Conservation (phyloP, 23 red algal genomes). For the Gracilariopsis chorda region DNA sequence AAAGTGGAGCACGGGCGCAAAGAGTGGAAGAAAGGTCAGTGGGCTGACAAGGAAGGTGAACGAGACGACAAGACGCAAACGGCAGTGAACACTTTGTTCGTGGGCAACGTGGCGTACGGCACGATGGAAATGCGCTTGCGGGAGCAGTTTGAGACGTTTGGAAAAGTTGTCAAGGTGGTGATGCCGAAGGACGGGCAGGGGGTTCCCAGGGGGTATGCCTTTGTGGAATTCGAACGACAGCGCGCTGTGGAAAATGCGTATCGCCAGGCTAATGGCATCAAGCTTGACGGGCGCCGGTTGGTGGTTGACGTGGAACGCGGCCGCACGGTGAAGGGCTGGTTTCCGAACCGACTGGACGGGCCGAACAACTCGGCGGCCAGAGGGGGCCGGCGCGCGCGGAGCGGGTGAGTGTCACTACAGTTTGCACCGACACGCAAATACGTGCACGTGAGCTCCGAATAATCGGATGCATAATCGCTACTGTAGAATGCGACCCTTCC, state of each 20-base stretch:
- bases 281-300: conserved; percentile 70
- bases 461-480: too few species aligned
- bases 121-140: conserved; percentile 14
- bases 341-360: conserved; percentile 61
- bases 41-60: neutral
- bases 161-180: conserved; percentile 25
- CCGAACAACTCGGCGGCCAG: conserved; percentile 53
- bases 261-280: conserved; percentile 48
- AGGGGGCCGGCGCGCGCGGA: too few species aligned
- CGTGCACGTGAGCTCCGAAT: too few species aligned
- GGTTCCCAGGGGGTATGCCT: conserved; percentile 74
- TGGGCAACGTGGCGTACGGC: conserved; percentile 11
- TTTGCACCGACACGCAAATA: too few species aligned
- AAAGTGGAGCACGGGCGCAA: conserved; percentile 12
- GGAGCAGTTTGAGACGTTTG: conserved; percentile 66
- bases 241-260: conserved; percentile 60
- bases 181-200: conserved; percentile 40
- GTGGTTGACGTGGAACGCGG: conserved; percentile 81
- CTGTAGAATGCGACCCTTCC: too few species aligned
- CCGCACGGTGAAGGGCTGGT: conserved; percentile 69
- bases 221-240: conserved; percentile 86
- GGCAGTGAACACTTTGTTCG: conserved; percentile 47
- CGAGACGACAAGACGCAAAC: conserved; percentile 12
- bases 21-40: neutral
- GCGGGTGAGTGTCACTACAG: too few species aligned